phyloP scores from a whole-genome alignment of 805 yeast species.

The Kodamaea hsintzibuensis region DNA sequence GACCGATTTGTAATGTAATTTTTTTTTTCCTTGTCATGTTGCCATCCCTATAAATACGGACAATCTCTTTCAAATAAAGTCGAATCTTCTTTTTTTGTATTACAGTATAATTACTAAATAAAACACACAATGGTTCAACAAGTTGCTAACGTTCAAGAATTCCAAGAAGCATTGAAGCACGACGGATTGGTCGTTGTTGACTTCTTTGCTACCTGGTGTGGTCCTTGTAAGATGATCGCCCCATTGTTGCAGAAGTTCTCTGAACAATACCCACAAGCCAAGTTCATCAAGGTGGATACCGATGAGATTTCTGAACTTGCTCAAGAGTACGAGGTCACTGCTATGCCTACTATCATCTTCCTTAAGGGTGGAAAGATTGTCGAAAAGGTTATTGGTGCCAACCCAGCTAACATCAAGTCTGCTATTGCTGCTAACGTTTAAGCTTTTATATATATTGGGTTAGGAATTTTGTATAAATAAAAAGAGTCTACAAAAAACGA shows the following conservation, averaged over 20 bases:
- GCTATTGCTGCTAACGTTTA: constrained; percentile 56
- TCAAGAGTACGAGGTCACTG: constrained; percentile 55
- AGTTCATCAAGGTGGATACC: constrained; percentile 89
- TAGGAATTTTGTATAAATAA: background rate
- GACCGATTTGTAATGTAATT: constrained; percentile 5
- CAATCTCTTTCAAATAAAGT: background rate
- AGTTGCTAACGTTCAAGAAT: constrained; percentile 49
- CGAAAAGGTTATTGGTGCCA: constrained; percentile 84
- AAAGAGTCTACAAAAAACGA: too few relatives aligned
- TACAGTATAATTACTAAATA: background rate
- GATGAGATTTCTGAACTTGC: constrained; percentile 81
- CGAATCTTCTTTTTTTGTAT: background rate
- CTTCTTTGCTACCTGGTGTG: constrained; percentile 98
- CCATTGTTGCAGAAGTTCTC: constrained; percentile 88
- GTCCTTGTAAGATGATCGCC: constrained; percentile 97
- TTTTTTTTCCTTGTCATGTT: constrained; percentile 1
- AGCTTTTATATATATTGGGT: background rate
- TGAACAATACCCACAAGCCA: constrained; percentile 61
- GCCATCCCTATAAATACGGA: constrained; percentile 5
- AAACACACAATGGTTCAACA: constrained; percentile 36
- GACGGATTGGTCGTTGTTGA: constrained; percentile 86
- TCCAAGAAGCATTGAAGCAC: constrained; percentile 60
- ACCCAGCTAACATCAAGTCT: constrained; percentile 79
- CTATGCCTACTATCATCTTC: constrained; percentile 67
- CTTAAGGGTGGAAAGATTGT: constrained; percentile 82